Conservation (phyloP, 116 monocot species). For the Dioscorea cayenensis region DNA sequence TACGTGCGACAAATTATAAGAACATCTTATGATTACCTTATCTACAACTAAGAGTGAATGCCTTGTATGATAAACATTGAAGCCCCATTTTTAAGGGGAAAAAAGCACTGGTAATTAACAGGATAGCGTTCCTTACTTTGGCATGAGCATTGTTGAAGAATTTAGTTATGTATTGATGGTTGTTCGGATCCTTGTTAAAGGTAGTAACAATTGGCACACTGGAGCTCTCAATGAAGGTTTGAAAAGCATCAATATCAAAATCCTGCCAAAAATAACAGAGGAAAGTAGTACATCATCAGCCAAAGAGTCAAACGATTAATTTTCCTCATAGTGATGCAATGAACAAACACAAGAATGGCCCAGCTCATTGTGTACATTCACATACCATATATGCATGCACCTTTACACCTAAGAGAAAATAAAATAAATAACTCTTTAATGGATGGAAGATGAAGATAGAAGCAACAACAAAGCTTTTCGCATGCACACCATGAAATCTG, state of each 20-base stretch:
- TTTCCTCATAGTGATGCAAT: too few relatives aligned
- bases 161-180: constrained; percentile 64
- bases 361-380: too few relatives aligned
- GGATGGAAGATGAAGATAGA: neutral
- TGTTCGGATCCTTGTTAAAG: constrained; percentile 55
- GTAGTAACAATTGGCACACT: constrained; percentile 60
- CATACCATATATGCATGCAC: too few relatives aligned
- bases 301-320: too few relatives aligned
- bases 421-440: neutral
- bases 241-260: constrained; percentile 60
- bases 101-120: too few relatives aligned
- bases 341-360: too few relatives aligned
- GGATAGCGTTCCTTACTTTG: constrained; percentile 41
- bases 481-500: neutral
- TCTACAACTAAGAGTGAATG: too few relatives aligned
- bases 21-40: too few relatives aligned
- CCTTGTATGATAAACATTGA: too few relatives aligned
- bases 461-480: neutral
- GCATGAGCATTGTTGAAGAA: constrained; percentile 58
- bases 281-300: too few relatives aligned
- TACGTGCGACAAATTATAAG: too few relatives aligned
- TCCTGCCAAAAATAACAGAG: constrained; percentile 1
- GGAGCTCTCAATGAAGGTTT: constrained; percentile 64
- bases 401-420: constrained; percentile 7
- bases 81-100: too few relatives aligned